Evolutionary conservation across 2,329 filamentous ascomycete species (phyloP).

Genomic region (Calycina herbarum): DNA sequence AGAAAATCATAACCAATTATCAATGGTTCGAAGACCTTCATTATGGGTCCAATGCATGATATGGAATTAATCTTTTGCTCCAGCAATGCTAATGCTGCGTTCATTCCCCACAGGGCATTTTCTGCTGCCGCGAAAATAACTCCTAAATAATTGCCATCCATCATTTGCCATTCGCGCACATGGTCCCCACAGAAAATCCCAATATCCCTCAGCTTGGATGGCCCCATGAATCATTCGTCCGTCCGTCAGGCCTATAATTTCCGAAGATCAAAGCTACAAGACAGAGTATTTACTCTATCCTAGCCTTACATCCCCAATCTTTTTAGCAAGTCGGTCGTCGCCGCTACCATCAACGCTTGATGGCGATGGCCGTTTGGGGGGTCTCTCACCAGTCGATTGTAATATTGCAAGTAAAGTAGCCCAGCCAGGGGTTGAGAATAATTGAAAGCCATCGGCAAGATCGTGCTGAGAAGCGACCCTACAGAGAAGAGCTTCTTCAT

Average conservation of each 20-base stretch:
- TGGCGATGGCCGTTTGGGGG: conserved; percentile 67
- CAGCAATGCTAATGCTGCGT: conserved; percentile 3
- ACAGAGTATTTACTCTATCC: conserved; percentile 28
- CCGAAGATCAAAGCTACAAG: conserved; percentile 27
- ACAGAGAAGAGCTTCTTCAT: conserved; percentile 84
- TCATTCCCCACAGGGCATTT: background rate
- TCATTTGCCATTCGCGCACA: background rate
- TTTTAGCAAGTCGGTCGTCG: conserved; percentile 57
- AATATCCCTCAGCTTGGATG: background rate
- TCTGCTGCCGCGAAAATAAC: background rate
- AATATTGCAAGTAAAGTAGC: conserved; percentile 90
- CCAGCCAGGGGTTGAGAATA: conserved; percentile 89
- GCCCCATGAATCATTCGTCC: background rate
- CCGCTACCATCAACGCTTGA: conserved; percentile 34
- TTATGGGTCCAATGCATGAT: background rate
- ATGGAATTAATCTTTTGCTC: background rate
- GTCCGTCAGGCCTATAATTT: conserved; percentile 10
- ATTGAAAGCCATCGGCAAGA: conserved; percentile 75
- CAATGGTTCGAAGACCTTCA: background rate
- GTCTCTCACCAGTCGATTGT: conserved; percentile 95
- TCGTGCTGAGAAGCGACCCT: conserved; percentile 81
- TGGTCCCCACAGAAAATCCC: background rate
- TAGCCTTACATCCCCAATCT: conserved; percentile 63
- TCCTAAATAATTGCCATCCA: background rate
- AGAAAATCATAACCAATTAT: background rate